Percentiles rank a stretch among this genome's conserved stretches.
These are phyloP conservation scores for Golubevia pallescens DNA, from an alignment of 1,284 basidiomycete species.

Conservation along the genomic window DNA sequence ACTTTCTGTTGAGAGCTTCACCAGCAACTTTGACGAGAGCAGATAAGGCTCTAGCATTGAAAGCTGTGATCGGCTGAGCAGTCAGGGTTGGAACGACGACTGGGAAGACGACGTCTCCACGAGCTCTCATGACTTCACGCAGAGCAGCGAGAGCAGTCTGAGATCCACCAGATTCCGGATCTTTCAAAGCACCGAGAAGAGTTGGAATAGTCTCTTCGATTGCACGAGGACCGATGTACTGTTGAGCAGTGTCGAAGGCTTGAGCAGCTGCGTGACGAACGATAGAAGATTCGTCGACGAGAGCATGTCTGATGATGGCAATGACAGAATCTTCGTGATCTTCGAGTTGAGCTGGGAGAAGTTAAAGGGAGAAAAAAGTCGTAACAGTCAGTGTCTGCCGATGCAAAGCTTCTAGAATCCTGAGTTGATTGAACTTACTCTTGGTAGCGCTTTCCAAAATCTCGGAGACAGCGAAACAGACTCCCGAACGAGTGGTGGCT, in stretches of 20 bases:
- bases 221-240: slow-evolving; percentile 84
- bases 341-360: slow-evolving; percentile 74
- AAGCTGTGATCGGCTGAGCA: slow-evolving; percentile 85
- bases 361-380: neutral
- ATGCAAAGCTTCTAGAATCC: too few relatives aligned
- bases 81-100: slow-evolving; percentile 94
- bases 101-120: slow-evolving; percentile 82
- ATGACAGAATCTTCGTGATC: slow-evolving; percentile 90
- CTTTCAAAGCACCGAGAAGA: slow-evolving; percentile 79
- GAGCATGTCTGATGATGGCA: slow-evolving; percentile 78
- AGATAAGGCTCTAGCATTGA: slow-evolving; percentile 91
- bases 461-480: slow-evolving; percentile 85
- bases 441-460: slow-evolving; percentile 88
- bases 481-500: slow-evolving; percentile 80
- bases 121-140: slow-evolving; percentile 74
- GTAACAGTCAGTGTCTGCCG: neutral
- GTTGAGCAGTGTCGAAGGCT: slow-evolving; percentile 92
- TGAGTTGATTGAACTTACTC: slow-evolving; percentile 11
- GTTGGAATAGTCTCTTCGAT: slow-evolving; percentile 98
- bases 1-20: slow-evolving; percentile 76
- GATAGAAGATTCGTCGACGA: slow-evolving; percentile 84
- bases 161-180: slow-evolving; percentile 81
- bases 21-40: slow-evolving; percentile 93
- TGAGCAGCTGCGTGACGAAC: slow-evolving; percentile 92
- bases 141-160: slow-evolving; percentile 90